These are phyloP conservation scores for Diaporthe citri DNA, from an alignment of 2,329 filamentous ascomycete genomes.

Conservation along the genomic window DNA sequence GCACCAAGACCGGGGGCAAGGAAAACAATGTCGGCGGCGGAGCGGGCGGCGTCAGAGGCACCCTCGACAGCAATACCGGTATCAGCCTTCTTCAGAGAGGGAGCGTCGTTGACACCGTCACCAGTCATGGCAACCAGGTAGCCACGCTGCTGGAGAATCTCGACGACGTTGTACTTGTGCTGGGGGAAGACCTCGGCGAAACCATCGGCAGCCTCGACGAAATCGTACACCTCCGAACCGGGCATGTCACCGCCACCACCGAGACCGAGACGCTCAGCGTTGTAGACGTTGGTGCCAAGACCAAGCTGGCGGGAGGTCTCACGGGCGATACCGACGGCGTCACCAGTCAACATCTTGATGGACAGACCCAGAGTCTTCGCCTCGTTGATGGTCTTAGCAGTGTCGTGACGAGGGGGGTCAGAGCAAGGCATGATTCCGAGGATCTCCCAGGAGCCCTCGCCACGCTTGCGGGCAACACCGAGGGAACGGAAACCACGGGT, in stretches of 20 bases:
- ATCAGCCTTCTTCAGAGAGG: slow-evolving; percentile 94
- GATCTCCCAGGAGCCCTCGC: slow-evolving; percentile 86
- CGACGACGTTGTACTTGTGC: slow-evolving; percentile 95
- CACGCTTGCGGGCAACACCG: slow-evolving; percentile 91
- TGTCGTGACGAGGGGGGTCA: slow-evolving; percentile 91
- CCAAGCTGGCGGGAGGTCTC: slow-evolving; percentile 93
- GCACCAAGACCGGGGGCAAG: slow-evolving; percentile 90
- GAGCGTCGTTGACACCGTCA: slow-evolving; percentile 95
- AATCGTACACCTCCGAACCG: slow-evolving; percentile 93
- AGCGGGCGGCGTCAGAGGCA: slow-evolving; percentile 90
- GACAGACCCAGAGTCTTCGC: slow-evolving; percentile 88
- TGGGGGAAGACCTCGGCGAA: slow-evolving; percentile 96
- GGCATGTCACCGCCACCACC: slow-evolving; percentile 93
- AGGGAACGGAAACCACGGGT: slow-evolving; percentile 94
- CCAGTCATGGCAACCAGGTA: slow-evolving; percentile 97
- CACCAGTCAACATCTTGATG: slow-evolving; percentile 97
- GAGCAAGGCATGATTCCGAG: slow-evolving; percentile 96
- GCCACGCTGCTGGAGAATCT: slow-evolving; percentile 92
- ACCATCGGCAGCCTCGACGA: slow-evolving; percentile 94
- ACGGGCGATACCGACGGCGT: slow-evolving; percentile 91
- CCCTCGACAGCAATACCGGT: slow-evolving; percentile 96
- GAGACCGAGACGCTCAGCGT: slow-evolving; percentile 91
- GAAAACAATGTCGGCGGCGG: slow-evolving; percentile 94
- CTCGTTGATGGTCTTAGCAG: slow-evolving; percentile 89
- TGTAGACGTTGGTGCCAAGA: slow-evolving; percentile 93